Base-by-base conservation (phyloP, 2,329 filamentous ascomycete genomes). In the Trichoderma hamatum region DNA sequence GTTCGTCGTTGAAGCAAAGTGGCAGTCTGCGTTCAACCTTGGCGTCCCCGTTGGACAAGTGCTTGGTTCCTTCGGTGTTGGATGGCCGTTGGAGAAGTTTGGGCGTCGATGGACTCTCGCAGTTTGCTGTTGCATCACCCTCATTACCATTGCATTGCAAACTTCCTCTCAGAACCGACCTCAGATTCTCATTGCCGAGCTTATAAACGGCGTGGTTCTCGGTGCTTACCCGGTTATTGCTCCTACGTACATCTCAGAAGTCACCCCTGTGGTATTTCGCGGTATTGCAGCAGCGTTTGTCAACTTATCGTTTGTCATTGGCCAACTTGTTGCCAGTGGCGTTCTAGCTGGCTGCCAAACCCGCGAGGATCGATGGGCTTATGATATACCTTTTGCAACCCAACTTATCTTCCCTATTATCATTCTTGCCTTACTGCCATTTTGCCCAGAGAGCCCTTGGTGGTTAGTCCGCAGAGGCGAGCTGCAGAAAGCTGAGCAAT, bases 1-100 rank as follows among this genome's bases (percentile, higher is more conserved):
- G 28, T 76, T 78, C 56, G 75, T 85, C 69, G 76, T 88, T 28
- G 76, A 81, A 0, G 81, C 82, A 0, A 71, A 80, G 1, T 87
- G 86, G 86, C 84, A 86, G 72, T 80, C 83, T 2, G 84, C 79
- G 0, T 74, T 87, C 1, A 76, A 77, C 26, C 83, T 83, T 26
- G 83, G 79, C 1, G 76, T 80, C 0, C 75, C 78, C 19, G 79
- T 83, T 10, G 85, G 85, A 6, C 78, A 81, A 16, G 83, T 87
- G 21, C 63, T 86, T 2, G 85, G 85, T 0, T 77, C 84, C 3
- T 34, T 30, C 5, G 19, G 26, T 32, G 30, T 34, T n/a, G 55
- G 24, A n/a, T 58, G 30, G 19, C 30, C 30, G 0, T 19, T 82
- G 9, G 79, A 84, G 28, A 76, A 77, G 1, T 81, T 54, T 16